Evolutionary conservation across 345 rosid species (phyloP), one percentile per base, ranked within the genome.

Genomic region (Garcia nutans): DNA sequence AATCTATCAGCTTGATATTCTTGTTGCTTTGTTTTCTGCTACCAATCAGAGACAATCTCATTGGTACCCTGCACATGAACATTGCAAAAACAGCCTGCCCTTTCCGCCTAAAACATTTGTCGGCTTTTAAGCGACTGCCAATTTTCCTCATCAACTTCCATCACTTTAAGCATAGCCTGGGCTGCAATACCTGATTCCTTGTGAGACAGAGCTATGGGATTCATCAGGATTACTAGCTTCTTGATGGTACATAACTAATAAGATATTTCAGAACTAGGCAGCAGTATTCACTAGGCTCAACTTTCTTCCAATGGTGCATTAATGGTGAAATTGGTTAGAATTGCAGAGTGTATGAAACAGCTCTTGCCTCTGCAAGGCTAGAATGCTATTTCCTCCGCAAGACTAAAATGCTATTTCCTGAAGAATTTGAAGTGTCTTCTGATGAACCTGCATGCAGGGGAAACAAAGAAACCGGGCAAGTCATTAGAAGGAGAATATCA

Each of bases 331-430:
- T 17, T n/a, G 45, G 31, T 56, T 57, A 13, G 17, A 49, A 54
- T 37, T 28, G 52, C n/a, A 54, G 13, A 52, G 54, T 63, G 70
- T 31, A 73, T 17, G 49, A 16, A 71, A 49, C 28, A 33, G 77
- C 80, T 62, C 57, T 56, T 33, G 37, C 72, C 31, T 72, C 75
- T 42, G 13, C 19, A 24, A 66, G 68, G 45, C 31, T 28, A 28
- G 31, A 28, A 28, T 28, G 31, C 31, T 28, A 28, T 28, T 28
- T 2, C 31, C 31, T 72, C 75, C 54, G 13, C 19, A 24, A 66
- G 68, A 50, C 74, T 88, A 91, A 81, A 84, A 95, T 42, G 99
- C 97, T 65, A 95, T 90, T 80, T 91, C 97, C 86, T 92, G 90
- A 61, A 92, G 96, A 81, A 91, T 80, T 83, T 86, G 82, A 64